Conservation (phyloP, 2,329 filamentous ascomycete genomes). For the Hypomyces perniciosus region DNA sequence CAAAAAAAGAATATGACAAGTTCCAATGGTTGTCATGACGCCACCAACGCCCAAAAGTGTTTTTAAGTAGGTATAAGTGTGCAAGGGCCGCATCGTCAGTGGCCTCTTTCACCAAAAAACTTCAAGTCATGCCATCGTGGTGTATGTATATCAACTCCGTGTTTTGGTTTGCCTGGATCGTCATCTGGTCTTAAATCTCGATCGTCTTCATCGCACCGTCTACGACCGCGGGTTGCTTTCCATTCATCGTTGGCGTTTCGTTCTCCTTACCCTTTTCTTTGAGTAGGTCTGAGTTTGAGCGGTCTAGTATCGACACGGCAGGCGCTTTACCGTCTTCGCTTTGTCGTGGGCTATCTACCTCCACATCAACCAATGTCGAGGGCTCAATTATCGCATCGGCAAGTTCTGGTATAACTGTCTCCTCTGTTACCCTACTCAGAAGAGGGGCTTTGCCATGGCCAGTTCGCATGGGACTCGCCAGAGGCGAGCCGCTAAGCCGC, state of each 20-base stretch:
- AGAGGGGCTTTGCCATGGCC: conserved; percentile 64
- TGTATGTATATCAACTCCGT: conserved; percentile 11
- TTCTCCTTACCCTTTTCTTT: conserved; percentile 35
- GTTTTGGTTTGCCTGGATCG: background rate
- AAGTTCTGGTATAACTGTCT: conserved; percentile 41
- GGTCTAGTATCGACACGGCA: conserved; percentile 28
- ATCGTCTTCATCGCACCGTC: conserved; percentile 57
- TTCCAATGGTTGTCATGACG: conserved; percentile 13
- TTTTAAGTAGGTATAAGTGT: conserved; percentile 11
- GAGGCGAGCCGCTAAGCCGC: conserved; percentile 58
- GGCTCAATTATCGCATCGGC: conserved; percentile 34
- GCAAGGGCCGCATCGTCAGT: conserved; percentile 8
- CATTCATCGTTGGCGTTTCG: conserved; percentile 33
- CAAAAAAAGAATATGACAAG: conserved; percentile 13
- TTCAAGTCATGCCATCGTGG: conserved; percentile 20
- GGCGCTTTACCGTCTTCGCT: conserved; percentile 36
- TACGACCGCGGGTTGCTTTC: conserved; percentile 37
- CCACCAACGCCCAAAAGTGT: conserved; percentile 14
- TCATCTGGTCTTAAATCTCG: conserved; percentile 41
- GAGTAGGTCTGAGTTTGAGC: conserved; percentile 30
- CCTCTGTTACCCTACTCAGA: conserved; percentile 69
- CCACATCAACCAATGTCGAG: conserved; percentile 50
- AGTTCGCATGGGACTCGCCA: conserved; percentile 59
- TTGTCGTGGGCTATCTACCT: conserved; percentile 48
- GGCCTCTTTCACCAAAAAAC: conserved; percentile 7